Evolutionary conservation across 2,329 filamentous ascomycete genomes (phyloP).

Genomic region (Diaporthe citrichinensis): DNA sequence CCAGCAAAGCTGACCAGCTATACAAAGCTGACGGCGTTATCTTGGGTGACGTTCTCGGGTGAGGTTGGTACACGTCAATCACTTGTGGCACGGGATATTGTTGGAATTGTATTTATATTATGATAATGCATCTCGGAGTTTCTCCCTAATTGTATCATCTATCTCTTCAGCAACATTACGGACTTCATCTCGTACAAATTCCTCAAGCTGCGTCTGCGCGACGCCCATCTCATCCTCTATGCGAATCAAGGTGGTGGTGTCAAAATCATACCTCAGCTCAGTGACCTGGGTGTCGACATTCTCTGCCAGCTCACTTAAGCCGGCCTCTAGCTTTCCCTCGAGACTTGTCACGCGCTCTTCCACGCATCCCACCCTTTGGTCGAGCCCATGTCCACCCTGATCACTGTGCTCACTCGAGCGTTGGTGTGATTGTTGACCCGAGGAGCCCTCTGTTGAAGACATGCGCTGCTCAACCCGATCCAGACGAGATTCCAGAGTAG

Average conservation of each 20-base stretch:
- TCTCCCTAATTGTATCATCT: constrained; percentile 39
- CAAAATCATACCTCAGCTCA: constrained; percentile 37
- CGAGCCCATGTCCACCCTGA: neutral
- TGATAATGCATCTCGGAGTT: constrained; percentile 35
- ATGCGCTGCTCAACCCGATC: constrained; percentile 36
- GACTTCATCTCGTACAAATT: constrained; percentile 38
- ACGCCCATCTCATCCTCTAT: constrained; percentile 40
- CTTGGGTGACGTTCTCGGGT: neutral
- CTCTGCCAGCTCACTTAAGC: constrained; percentile 34
- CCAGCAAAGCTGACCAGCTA: neutral
- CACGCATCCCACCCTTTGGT: constrained; percentile 29
- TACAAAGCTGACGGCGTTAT: neutral
- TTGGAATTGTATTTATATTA: constrained; percentile 10
- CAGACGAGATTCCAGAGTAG: constrained; percentile 21
- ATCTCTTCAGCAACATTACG: constrained; percentile 38
- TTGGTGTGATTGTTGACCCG: neutral
- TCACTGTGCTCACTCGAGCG: constrained; percentile 2
- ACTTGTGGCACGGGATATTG: neutral
- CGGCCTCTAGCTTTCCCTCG: constrained; percentile 31
- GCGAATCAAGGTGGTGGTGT: constrained; percentile 30
- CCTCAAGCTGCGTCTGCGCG: constrained; percentile 39
- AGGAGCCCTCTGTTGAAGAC: neutral
- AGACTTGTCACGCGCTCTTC: constrained; percentile 36
- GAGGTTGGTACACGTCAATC: neutral
- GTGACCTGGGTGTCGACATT: constrained; percentile 34